Evolutionary conservation across 2,329 filamentous ascomycete species (phyloP).

Genomic region (Biscogniauxia mediterranea): DNA sequence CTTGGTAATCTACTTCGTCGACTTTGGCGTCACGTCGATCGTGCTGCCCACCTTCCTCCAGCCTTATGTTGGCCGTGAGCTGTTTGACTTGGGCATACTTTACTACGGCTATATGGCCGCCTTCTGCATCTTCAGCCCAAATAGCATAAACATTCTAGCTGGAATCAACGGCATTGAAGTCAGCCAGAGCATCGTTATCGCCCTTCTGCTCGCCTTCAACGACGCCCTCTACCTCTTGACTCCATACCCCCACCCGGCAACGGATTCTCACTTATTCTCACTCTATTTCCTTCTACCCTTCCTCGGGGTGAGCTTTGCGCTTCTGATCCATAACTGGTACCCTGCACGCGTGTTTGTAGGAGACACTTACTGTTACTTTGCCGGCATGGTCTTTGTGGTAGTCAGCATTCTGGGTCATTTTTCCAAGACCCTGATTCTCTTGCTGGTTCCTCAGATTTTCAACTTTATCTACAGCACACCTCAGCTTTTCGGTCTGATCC

Average conservation of each 20-base stretch:
- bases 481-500: slow-evolving; percentile 85
- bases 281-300: slow-evolving; percentile 94
- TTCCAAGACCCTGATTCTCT: slow-evolving; percentile 88
- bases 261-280: slow-evolving; percentile 93
- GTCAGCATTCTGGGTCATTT: slow-evolving; percentile 97
- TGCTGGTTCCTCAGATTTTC: slow-evolving; percentile 91
- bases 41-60: slow-evolving; percentile 86
- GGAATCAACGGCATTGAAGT: slow-evolving; percentile 99
- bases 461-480: slow-evolving; percentile 94
- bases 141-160: slow-evolving; percentile 99
- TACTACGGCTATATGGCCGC: slow-evolving; percentile 98
- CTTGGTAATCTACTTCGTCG: slow-evolving; percentile 95
- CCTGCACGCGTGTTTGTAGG: slow-evolving; percentile 94
- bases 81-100: slow-evolving; percentile 76
- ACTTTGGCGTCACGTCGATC: slow-evolving; percentile 95
- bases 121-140: slow-evolving; percentile 95
- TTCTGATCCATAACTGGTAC: slow-evolving; percentile 93
- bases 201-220: slow-evolving; percentile 78
- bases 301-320: slow-evolving; percentile 83
- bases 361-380: slow-evolving; percentile 99
- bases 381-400: slow-evolving; percentile 97
- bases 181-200: slow-evolving; percentile 88
- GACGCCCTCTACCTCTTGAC: slow-evolving; percentile 84
- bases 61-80: slow-evolving; percentile 72
- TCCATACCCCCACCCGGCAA: slow-evolving; percentile 86